Percentiles rank a stretch among this genome's conserved stretches.
Conservation (phyloP, 805 yeast species). For the Lipomyces kockii region DNA sequence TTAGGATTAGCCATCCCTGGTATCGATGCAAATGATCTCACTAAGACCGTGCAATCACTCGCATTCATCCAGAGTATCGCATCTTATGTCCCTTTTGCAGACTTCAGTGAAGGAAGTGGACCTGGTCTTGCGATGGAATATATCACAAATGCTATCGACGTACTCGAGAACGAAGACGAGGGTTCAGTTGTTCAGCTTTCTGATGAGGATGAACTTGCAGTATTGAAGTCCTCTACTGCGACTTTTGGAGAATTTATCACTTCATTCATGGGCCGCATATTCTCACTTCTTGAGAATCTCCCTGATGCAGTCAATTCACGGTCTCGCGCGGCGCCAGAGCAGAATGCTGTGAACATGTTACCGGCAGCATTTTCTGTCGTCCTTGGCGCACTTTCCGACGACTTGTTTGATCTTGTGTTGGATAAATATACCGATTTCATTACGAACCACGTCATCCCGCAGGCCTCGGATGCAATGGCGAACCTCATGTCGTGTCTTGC, state of each 20-base stretch:
- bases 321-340: slow-evolving; percentile 50
- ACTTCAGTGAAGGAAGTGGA: slow-evolving; percentile 53
- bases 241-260: slow-evolving; percentile 66
- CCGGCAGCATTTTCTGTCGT: slow-evolving; percentile 49
- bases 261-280: slow-evolving; percentile 61
- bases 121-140: slow-evolving; percentile 54
- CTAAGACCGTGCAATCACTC: slow-evolving; percentile 69
- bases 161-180: slow-evolving; percentile 48
- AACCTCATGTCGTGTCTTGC: slow-evolving; percentile 74
- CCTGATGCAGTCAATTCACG: slow-evolving; percentile 61
- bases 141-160: slow-evolving; percentile 66
- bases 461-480: slow-evolving; percentile 67
- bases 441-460: slow-evolving; percentile 59
- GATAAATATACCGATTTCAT: slow-evolving; percentile 55
- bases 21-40: slow-evolving; percentile 84
- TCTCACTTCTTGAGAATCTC: slow-evolving; percentile 67
- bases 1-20: slow-evolving; percentile 74
- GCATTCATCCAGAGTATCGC: slow-evolving; percentile 72
- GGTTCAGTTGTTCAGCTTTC: slow-evolving; percentile 28
- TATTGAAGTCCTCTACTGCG: slow-evolving; percentile 74
- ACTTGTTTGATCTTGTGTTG: slow-evolving; percentile 40
- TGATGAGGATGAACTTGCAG: slow-evolving; percentile 56
- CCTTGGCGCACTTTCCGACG: slow-evolving; percentile 43
- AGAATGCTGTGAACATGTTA: slow-evolving; percentile 49
- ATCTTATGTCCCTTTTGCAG: slow-evolving; percentile 71